These are phyloP conservation scores for Epichloe glyceriae DNA, from an alignment of 2,329 filamentous ascomycete genomes.

Conservation along the genomic window DNA sequence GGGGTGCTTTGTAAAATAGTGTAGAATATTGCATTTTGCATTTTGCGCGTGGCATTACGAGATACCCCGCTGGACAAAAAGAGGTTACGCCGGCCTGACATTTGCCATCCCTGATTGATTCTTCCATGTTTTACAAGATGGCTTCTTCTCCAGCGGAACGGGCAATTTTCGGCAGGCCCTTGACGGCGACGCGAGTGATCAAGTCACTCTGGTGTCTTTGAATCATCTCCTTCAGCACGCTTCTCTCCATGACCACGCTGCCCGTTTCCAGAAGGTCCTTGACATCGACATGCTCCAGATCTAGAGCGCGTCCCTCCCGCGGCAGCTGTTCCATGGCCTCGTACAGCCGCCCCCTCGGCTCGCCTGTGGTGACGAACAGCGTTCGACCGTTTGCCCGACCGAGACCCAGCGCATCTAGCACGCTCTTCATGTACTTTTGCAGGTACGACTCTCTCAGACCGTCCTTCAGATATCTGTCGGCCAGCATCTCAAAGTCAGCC, in stretches of 20 bases:
- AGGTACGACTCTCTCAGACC: constrained; percentile 43
- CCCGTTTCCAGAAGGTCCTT: constrained; percentile 84
- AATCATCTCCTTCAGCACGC: constrained; percentile 65
- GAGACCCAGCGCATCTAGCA: constrained; percentile 60
- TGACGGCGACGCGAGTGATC: constrained; percentile 31
- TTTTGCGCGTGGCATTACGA: neutral
- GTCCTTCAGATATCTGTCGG: constrained; percentile 29
- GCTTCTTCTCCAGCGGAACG: constrained; percentile 18
- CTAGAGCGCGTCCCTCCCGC: constrained; percentile 55
- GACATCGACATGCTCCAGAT: constrained; percentile 74
- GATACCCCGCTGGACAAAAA: constrained; percentile 1
- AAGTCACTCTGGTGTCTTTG: constrained; percentile 58
- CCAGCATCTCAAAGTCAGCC: constrained; percentile 32
- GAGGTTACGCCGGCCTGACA: neutral
- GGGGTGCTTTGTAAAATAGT: constrained; percentile 65
- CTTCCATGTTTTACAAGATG: neutral
- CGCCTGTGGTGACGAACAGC: constrained; percentile 61
- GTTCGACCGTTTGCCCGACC: constrained; percentile 55
- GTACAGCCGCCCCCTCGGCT: constrained; percentile 48
- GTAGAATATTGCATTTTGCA: constrained; percentile 5
- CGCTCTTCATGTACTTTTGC: constrained; percentile 48
- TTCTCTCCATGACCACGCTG: constrained; percentile 74
- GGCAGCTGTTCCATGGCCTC: constrained; percentile 51
- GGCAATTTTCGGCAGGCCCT: constrained; percentile 23
- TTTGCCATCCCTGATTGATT: too few relatives aligned